Evolutionary conservation across 2,329 filamentous ascomycete genomes (phyloP).

Genomic region (Coniochaeta pulveracea): DNA sequence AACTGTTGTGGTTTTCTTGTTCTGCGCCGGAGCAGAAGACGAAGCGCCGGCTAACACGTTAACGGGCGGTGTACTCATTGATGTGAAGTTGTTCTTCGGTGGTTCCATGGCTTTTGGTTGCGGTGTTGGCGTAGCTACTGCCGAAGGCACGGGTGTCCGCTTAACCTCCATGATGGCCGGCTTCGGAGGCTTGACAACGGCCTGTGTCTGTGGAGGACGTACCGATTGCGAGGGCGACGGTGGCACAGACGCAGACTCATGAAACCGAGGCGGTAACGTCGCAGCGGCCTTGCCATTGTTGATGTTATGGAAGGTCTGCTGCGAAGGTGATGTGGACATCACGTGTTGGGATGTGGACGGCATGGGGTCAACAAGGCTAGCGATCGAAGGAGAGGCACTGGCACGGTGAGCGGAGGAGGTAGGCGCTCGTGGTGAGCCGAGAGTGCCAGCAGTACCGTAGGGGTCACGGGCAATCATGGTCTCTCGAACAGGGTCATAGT

Average conservation of each 20-base stretch:
- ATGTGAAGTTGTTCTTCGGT: slow-evolving; percentile 13
- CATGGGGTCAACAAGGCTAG: slow-evolving; percentile 69
- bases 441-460: slow-evolving; percentile 29
- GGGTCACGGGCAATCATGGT: slow-evolving; percentile 45
- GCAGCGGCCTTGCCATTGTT: slow-evolving; percentile 9
- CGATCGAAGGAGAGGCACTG: slow-evolving; percentile 86
- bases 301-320: slow-evolving; percentile 19
- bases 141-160: slow-evolving; percentile 18
- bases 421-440: slow-evolving; percentile 39
- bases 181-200: slow-evolving; percentile 14
- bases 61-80: slow-evolving; percentile 13
- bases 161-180: slow-evolving; percentile 14
- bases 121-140: slow-evolving; percentile 22
- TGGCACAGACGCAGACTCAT: slow-evolving; percentile 18
- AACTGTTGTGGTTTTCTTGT: slow-evolving; percentile 33
- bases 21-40: slow-evolving; percentile 12
- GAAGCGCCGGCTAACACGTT: slow-evolving; percentile 18
- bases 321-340: slow-evolving; percentile 26
- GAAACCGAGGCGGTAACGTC: slow-evolving; percentile 15
- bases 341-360: slow-evolving; percentile 29
- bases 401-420: slow-evolving; percentile 37
- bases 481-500: slow-evolving; percentile 52
- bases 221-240: slow-evolving; percentile 18
- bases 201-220: slow-evolving; percentile 10
- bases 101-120: slow-evolving; percentile 10